These are phyloP conservation scores for Periglandula ipomoeae DNA, from an alignment of 2,329 filamentous ascomycete species.

Conservation along the genomic window DNA sequence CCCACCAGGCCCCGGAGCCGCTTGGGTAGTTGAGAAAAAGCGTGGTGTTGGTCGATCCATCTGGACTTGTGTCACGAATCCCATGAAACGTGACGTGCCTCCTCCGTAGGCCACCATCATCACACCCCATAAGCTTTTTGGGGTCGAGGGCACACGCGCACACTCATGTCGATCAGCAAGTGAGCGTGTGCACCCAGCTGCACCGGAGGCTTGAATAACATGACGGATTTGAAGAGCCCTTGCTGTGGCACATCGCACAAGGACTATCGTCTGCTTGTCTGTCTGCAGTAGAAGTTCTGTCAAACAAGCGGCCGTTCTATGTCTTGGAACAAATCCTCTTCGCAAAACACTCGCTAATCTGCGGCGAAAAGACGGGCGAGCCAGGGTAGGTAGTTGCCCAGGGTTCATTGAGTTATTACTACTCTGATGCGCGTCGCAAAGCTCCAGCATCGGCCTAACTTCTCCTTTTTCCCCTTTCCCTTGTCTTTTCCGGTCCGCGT, in stretches of 20 bases:
- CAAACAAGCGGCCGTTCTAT: not conserved
- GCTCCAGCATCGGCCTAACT: too few relatives aligned
- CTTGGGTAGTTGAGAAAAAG: not conserved
- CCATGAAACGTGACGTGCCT: conserved; percentile 1
- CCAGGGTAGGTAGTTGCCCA: too few relatives aligned
- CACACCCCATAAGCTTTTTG: not conserved
- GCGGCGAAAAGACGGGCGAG: not conserved
- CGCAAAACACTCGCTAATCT: not conserved
- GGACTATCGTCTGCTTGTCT: not conserved
- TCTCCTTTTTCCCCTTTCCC: not conserved
- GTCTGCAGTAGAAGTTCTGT: not conserved
- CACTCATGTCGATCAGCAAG: not conserved
- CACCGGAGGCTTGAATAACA: not conserved
- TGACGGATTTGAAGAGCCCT: not conserved
- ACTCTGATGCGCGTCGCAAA: too few relatives aligned
- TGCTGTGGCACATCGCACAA: not conserved
- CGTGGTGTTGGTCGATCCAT: not conserved
- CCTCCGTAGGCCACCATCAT: not conserved
- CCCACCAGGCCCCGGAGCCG: not conserved
- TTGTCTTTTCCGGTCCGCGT: not conserved
- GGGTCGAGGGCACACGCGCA: not conserved
- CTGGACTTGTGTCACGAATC: not conserved
- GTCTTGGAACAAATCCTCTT: not conserved
- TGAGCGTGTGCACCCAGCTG: not conserved
- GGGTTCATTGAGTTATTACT: not conserved